These are phyloP conservation scores for Colletotrichum destructivum DNA, from an alignment of 2,329 filamentous ascomycete genomes.

Conservation along the genomic window DNA sequence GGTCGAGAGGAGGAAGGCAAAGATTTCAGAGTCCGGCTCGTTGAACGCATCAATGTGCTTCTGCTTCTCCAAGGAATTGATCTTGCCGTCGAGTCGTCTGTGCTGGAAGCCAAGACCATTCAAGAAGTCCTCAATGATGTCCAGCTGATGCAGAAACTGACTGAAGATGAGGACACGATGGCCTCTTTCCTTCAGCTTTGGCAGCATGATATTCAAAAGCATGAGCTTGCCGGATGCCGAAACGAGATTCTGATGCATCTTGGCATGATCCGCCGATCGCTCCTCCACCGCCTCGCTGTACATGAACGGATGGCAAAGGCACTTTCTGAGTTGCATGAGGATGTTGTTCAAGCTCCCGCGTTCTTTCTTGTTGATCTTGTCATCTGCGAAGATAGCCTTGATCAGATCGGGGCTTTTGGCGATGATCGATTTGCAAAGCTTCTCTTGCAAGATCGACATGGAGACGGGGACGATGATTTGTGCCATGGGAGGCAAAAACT, in stretches of 20 bases:
- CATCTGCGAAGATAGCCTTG: slow-evolving; percentile 84
- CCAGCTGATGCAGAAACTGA: slow-evolving; percentile 91
- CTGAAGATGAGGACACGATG: slow-evolving; percentile 96
- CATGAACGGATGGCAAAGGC: slow-evolving; percentile 95
- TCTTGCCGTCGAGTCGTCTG: slow-evolving; percentile 87
- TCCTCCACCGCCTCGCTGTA: slow-evolving; percentile 95
- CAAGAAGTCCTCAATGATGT: slow-evolving; percentile 94
- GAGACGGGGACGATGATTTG: slow-evolving; percentile 97
- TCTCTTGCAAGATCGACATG: slow-evolving; percentile 94
- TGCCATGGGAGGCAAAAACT: slow-evolving; percentile 91
- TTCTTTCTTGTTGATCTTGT: slow-evolving; percentile 78
- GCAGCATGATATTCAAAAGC: slow-evolving; percentile 86
- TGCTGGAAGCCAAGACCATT: slow-evolving; percentile 80
- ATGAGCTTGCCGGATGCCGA: slow-evolving; percentile 93
- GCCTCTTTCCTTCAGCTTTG: slow-evolving; percentile 86
- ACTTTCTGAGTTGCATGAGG: slow-evolving; percentile 93
- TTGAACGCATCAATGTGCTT: slow-evolving; percentile 96
- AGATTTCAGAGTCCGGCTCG: slow-evolving; percentile 83
- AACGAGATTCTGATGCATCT: slow-evolving; percentile 84
- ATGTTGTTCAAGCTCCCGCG: slow-evolving; percentile 92
- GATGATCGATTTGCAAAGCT: slow-evolving; percentile 93
- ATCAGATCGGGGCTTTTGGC: slow-evolving; percentile 92
- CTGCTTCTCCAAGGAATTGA: slow-evolving; percentile 89
- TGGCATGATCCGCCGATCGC: slow-evolving; percentile 71
- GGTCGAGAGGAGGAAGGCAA: slow-evolving; percentile 94